These are phyloP conservation scores for Microbotryum scabiosae DNA, from an alignment of 1,284 basidiomycete species.

Conservation along the genomic window DNA sequence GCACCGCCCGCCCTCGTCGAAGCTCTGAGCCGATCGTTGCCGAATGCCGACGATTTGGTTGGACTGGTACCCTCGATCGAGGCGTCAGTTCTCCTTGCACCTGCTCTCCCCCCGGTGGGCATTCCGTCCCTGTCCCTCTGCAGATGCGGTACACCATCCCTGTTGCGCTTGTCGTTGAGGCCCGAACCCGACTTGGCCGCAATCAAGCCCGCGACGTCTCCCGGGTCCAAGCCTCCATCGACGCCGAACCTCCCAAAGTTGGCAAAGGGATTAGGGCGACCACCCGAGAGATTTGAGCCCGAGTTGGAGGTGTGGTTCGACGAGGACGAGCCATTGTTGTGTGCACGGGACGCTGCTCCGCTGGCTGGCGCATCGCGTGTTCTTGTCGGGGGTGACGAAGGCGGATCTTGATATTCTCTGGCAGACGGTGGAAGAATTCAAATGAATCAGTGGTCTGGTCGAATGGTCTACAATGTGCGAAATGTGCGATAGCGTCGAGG, in stretches of 20 bases:
- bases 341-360: background rate
- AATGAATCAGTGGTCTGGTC: no score
- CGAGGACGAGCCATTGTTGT: no score
- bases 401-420: constrained; percentile 24
- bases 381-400: constrained; percentile 11
- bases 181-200: background rate
- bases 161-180: background rate
- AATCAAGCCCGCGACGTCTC: constrained; percentile 3
- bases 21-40: background rate
- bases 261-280: constrained; percentile 21
- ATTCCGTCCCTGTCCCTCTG: background rate
- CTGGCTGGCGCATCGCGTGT: background rate
- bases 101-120: background rate
- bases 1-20: background rate
- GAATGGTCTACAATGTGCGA: no score
- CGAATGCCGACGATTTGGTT: background rate
- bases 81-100: constrained; percentile 1
- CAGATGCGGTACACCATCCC: background rate
- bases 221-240: constrained; percentile 19
- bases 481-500: no score
- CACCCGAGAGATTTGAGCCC: no score
- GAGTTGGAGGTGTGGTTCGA: no score
- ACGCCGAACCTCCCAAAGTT: constrained; percentile 31
- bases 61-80: background rate
- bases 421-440: no score